Conservation (phyloP, 352 stramenopile species). For the Phytophthora idaei region DNA sequence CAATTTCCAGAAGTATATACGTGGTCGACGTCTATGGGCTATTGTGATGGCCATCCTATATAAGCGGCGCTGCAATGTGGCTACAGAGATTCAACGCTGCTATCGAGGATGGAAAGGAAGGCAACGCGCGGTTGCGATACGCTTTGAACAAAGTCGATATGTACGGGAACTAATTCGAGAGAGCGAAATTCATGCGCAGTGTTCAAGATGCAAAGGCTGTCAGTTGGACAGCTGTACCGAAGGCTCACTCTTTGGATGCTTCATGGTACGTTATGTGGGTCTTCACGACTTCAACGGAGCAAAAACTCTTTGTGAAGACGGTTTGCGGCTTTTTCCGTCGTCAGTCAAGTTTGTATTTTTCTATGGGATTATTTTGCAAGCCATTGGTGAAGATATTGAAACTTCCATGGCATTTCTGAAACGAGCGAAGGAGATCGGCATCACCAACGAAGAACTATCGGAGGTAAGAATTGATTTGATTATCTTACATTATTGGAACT, state of each 20-base stretch:
- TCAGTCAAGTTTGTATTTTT: conserved; percentile 51
- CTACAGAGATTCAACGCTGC: conserved; percentile 44
- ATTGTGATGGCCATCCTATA: conserved; percentile 45
- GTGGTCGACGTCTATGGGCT: conserved; percentile 49
- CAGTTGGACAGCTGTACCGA: conserved; percentile 38
- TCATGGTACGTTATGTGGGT: conserved; percentile 55
- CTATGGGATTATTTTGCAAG: conserved; percentile 46
- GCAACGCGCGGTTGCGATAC: conserved; percentile 22
- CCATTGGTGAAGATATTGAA: conserved; percentile 52
- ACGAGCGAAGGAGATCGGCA: conserved; percentile 18
- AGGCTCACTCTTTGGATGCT: conserved; percentile 50
- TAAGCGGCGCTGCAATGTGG: conserved; percentile 33
- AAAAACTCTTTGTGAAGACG: conserved; percentile 42
- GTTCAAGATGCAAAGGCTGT: conserved; percentile 37
- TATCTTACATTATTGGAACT: not conserved
- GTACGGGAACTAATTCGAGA: conserved; percentile 31
- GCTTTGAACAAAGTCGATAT: conserved; percentile 52
- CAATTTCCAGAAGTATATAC: conserved; percentile 51
- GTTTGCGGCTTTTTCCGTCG: conserved; percentile 40
- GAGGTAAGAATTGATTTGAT: conserved; percentile 33
- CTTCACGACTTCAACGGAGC: conserved; percentile 55
- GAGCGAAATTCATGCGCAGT: conserved; percentile 28
- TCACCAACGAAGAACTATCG: conserved; percentile 35
- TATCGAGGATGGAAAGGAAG: conserved; percentile 47
- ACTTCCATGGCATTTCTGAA: conserved; percentile 42